Base-by-base conservation (phyloP, 2,329 filamentous ascomycete genomes). In the Colletotrichum euphorbiae region DNA sequence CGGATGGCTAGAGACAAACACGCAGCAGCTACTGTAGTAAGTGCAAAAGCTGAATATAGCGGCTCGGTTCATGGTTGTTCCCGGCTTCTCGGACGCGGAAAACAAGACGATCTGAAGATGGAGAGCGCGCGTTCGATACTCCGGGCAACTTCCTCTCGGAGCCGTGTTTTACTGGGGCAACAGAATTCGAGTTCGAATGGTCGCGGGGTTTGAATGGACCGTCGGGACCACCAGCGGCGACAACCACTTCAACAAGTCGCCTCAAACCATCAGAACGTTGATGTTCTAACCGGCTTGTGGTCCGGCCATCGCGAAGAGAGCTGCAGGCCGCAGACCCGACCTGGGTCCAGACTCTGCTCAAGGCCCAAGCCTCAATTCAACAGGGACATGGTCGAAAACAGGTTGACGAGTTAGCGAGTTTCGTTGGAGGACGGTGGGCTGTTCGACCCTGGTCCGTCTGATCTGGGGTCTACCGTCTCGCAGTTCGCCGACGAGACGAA, bases 401-500 rank as follows among this genome's bases (percentile, higher is more conserved):
- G 36, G 36, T 38, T 15, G 36, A 15, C 36, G 5, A 38, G 33
- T 8, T 5, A 38, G 12, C 33, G 33, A 38, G 33, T 38, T 13
- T 38, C 33, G 17, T 24, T 17, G 33, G 7, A 9, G 42, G 3
- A 51, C 38, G 48, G 21, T 51, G 51, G 46, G 19, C 48, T 33
- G 43, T 38, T n/a, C 40, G 38, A 31, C 28, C 33, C 56, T 45
- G 36, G 54, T 46, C 65, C 65, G 54, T 68, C 65, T 46, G 40
- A 59, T 65, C 60, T 59, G 42, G 54, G 61, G 51, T 33, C n/a
- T n/a, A n/a, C n/a, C n/a, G n/a, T n/a, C 65, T 65, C 61, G 65
- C 61, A 68, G 65, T 68, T 68, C 54, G 65, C 61, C 65, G 65
- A 68, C 21, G 61, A 64, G 61, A 65, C 52, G 46, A 64, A 59